phyloP scores from a whole-genome alignment of 768 basidiomycete genomes.

The Boletus subcaerulescens region DNA sequence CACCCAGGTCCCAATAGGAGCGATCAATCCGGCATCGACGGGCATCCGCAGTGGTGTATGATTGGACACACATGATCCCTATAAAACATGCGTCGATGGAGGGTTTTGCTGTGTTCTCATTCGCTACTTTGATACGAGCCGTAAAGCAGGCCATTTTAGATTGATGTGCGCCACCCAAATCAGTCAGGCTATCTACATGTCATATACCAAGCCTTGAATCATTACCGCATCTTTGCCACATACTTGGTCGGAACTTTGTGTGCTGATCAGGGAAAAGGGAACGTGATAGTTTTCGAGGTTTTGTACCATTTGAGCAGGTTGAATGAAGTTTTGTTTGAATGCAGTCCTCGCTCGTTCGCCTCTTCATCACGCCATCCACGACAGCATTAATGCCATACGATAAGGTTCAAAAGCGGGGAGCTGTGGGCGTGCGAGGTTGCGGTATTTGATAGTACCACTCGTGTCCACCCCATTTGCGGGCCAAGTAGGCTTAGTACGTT shows the following conservation, averaged over 20 bases:
- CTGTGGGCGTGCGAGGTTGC: slow-evolving; percentile 8
- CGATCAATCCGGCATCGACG: slow-evolving; percentile 22
- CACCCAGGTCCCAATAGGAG: slow-evolving; percentile 13
- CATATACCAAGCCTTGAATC: slow-evolving; percentile 9
- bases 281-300: slow-evolving; percentile 7
- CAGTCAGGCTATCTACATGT: background rate
- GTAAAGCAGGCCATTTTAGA: slow-evolving; percentile 11
- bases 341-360: slow-evolving; percentile 4
- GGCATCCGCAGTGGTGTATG: slow-evolving; percentile 18
- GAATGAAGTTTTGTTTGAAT: slow-evolving; percentile 9
- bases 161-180: slow-evolving; percentile 17
- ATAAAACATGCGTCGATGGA: slow-evolving; percentile 19
- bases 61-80: slow-evolving; percentile 14
- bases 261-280: slow-evolving; percentile 19
- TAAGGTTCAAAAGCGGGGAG: slow-evolving; percentile 13
- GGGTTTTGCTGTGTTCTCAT: slow-evolving; percentile 10
- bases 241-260: slow-evolving; percentile 14
- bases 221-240: slow-evolving; percentile 24
- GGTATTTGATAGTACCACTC: slow-evolving; percentile 4
- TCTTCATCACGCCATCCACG: background rate
- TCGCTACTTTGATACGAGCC: slow-evolving; percentile 8
- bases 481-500: slow-evolving; percentile 21
- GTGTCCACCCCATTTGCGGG: slow-evolving; percentile 20
- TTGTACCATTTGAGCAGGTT: slow-evolving; percentile 11
- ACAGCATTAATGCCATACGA: background rate